Evolutionary conservation across 805 yeast species (phyloP).

Genomic region (Limtongia smithiae): DNA sequence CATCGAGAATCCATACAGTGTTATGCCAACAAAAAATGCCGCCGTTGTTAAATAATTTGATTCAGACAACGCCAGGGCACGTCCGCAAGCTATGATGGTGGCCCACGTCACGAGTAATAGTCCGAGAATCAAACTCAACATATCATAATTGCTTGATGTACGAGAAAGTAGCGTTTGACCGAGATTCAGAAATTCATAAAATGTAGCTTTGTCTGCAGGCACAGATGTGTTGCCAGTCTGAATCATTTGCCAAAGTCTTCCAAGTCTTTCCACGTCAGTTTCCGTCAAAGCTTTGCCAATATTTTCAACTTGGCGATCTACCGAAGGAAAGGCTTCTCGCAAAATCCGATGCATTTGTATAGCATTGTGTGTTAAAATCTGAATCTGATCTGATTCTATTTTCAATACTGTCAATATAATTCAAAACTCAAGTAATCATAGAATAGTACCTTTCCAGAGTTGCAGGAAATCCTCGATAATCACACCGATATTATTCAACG

Average conservation of each 20-base stretch:
- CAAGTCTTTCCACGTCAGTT: conserved; percentile 10
- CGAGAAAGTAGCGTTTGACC: conserved; percentile 36
- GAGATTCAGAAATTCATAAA: conserved; percentile 16
- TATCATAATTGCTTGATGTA: conserved; percentile 66
- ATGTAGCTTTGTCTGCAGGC: background rate
- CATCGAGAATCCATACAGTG: conserved; percentile 51
- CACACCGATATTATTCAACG: conserved; percentile 71
- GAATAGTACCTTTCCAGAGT: conserved; percentile 32
- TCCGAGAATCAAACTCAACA: conserved; percentile 47
- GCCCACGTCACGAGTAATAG: conserved; percentile 38
- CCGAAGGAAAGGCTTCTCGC: conserved; percentile 23
- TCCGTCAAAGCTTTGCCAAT: conserved; percentile 1
- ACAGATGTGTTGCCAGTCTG: background rate
- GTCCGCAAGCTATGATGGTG: conserved; percentile 4
- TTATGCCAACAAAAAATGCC: conserved; percentile 32
- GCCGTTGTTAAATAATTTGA: conserved; percentile 3
- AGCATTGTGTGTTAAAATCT: conserved; percentile 45
- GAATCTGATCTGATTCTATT: conserved; percentile 52
- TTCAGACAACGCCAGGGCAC: background rate
- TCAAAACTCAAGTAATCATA: no score
- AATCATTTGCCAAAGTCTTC: conserved; percentile 17
- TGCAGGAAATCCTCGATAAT: conserved; percentile 54
- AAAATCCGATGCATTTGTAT: conserved; percentile 33
- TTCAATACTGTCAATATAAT: background rate
- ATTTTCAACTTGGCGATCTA: conserved; percentile 39